A percentile compares a stretch with the other conserved stretches of the same genome.
Evolutionary conservation across 331 rosid genomes (phyloP).

Genomic region (Cucumis variabilis): DNA sequence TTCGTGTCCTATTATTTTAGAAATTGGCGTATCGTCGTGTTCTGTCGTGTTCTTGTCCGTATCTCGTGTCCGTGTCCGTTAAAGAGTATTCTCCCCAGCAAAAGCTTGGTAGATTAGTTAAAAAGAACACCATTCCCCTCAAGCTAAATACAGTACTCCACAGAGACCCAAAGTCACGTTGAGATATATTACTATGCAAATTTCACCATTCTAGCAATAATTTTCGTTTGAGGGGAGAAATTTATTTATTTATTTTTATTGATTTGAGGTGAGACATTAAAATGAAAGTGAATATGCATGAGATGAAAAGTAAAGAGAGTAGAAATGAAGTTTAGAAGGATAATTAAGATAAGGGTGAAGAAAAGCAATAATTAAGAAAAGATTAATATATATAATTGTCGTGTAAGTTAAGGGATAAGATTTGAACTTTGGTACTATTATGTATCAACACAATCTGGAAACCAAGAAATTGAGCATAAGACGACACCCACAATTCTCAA

Average conservation of each 20-base stretch:
- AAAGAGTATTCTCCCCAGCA: no score
- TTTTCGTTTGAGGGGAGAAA: no score
- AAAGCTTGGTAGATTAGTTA: no score
- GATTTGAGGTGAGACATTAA: background rate
- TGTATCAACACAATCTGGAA: slow-evolving; percentile 31
- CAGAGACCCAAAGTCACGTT: background rate
- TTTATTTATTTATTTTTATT: no score
- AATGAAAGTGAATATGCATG: background rate
- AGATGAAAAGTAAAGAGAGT: background rate
- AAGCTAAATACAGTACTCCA: background rate
- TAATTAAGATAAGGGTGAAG: background rate
- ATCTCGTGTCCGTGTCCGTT: no score
- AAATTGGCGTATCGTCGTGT: no score
- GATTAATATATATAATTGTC: slow-evolving; percentile 32
- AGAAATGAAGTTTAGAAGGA: background rate
- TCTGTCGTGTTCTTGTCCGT: no score
- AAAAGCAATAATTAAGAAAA: slow-evolving; percentile 31
- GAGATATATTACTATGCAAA: background rate
- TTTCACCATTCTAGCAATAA: background rate
- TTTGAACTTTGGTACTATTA: slow-evolving; percentile 41
- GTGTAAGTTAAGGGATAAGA: slow-evolving; percentile 59
- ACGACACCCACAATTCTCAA: slow-evolving; percentile 54
- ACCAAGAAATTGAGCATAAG: slow-evolving; percentile 53
- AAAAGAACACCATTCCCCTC: no score
- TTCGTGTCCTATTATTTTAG: no score